phyloP scores from a whole-genome alignment of 306 rosid species.

The Dryas drummondii region DNA sequence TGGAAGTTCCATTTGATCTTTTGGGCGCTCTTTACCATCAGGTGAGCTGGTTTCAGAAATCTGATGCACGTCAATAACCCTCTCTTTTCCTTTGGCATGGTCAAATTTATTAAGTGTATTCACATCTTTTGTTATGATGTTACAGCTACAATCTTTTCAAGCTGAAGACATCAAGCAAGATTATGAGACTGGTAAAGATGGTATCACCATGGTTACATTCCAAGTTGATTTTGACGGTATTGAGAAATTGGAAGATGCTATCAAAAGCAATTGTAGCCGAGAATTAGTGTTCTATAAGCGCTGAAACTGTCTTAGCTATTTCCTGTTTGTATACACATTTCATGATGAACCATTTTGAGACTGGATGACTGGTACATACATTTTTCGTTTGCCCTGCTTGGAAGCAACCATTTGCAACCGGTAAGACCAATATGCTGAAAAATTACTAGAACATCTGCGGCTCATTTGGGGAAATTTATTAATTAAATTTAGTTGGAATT shows the following conservation, averaged over 20 bases:
- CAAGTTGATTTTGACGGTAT: slow-evolving; percentile 77
- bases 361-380: background rate
- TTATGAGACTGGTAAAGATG: slow-evolving; percentile 84
- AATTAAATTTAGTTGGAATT: background rate
- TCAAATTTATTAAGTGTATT: slow-evolving; percentile 7
- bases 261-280: slow-evolving; percentile 76
- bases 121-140: slow-evolving; percentile 16
- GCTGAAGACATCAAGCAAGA: slow-evolving; percentile 79
- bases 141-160: slow-evolving; percentile 69
- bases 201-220: slow-evolving; percentile 69
- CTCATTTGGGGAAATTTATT: background rate
- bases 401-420: background rate
- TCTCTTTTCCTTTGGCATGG: slow-evolving; percentile 20
- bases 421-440: background rate
- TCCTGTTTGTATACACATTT: slow-evolving; percentile 14
- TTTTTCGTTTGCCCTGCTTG: background rate
- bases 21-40: slow-evolving; percentile 78
- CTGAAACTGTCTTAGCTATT: slow-evolving; percentile 33
- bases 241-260: slow-evolving; percentile 80
- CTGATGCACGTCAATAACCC: slow-evolving; percentile 4
- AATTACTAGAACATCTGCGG: background rate
- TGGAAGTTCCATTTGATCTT: slow-evolving; percentile 83
- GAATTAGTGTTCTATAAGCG: slow-evolving; percentile 57
- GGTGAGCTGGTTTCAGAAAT: slow-evolving; percentile 39
- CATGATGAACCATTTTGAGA: slow-evolving; percentile 21